phyloP scores from a whole-genome alignment of 2,329 filamentous ascomycete species.

The Didymella lethalis region DNA sequence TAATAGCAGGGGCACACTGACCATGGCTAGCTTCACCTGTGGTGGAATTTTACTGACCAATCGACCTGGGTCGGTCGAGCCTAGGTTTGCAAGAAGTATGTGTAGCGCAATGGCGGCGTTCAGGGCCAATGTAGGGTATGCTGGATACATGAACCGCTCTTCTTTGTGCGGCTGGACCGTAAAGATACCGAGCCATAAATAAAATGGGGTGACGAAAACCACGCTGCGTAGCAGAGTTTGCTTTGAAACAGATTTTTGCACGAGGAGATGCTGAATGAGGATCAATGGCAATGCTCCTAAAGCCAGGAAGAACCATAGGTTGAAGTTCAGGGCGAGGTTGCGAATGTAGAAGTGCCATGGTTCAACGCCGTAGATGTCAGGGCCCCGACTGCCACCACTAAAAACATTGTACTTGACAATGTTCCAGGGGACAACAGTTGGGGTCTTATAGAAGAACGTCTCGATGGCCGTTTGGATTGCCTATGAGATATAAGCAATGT shows the following conservation, averaged over 20 bases:
- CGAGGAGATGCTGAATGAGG: constrained; percentile 72
- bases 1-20: constrained; percentile 67
- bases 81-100: constrained; percentile 77
- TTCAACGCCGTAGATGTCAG: constrained; percentile 93
- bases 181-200: constrained; percentile 93
- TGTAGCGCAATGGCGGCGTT: constrained; percentile 88
- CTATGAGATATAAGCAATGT: constrained; percentile 53
- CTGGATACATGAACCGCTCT: constrained; percentile 98
- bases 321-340: constrained; percentile 93
- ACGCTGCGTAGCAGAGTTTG: constrained; percentile 77
- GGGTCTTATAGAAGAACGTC: constrained; percentile 82
- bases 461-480: constrained; percentile 75
- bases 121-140: constrained; percentile 86
- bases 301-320: constrained; percentile 88
- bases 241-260: constrained; percentile 67
- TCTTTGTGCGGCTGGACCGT: constrained; percentile 95
- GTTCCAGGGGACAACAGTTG: constrained; percentile 83
- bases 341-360: constrained; percentile 97
- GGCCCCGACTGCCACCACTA: constrained; percentile 76
- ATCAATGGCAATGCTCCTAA: constrained; percentile 78
- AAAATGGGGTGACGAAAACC: constrained; percentile 84
- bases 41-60: constrained; percentile 76
- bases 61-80: constrained; percentile 71
- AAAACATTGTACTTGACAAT: constrained; percentile 97
- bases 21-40: constrained; percentile 72